These are phyloP conservation scores for Phylloporus rhodoxanthus DNA, from an alignment of 768 basidiomycete species.

Conservation along the genomic window DNA sequence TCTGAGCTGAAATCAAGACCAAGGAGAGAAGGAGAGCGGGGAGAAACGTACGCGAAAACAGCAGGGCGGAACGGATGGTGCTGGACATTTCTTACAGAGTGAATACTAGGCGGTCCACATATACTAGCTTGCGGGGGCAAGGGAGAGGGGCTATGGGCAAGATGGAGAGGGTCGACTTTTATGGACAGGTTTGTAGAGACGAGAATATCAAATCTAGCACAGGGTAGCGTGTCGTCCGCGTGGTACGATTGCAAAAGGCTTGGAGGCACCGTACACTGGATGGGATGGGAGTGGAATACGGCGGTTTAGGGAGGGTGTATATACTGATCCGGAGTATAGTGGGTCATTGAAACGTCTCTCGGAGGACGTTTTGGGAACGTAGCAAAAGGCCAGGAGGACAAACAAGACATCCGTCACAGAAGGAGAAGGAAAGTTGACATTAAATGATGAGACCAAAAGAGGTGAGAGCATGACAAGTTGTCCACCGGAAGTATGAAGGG, in stretches of 20 bases:
- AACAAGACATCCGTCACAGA: constrained; percentile 29
- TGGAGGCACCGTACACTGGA: constrained; percentile 16
- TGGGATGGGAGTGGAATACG: constrained; percentile 15
- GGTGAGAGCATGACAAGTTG: constrained; percentile 18
- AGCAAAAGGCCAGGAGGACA: constrained; percentile 21
- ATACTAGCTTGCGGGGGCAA: constrained; percentile 21
- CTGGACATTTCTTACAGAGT: constrained; percentile 14
- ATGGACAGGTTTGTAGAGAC: constrained; percentile 12
- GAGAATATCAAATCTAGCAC: constrained; percentile 31
- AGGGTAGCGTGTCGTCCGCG: constrained; percentile 29
- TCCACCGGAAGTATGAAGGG: constrained; percentile 24
- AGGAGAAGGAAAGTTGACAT: constrained; percentile 25
- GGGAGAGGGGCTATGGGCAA: constrained; percentile 31
- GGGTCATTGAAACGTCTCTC: constrained; percentile 24
- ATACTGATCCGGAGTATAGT: constrained; percentile 26
- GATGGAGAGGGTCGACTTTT: constrained; percentile 22
- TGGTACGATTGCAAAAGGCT: constrained; percentile 16
- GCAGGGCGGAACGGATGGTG: constrained; percentile 14
- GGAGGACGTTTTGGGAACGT: constrained; percentile 25
- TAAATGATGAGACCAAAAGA: constrained; percentile 29
- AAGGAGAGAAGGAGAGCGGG: background rate
- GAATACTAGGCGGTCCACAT: constrained; percentile 13
- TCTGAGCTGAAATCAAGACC: constrained; percentile 10
- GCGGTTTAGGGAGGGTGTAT: constrained; percentile 19
- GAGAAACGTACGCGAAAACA: constrained; percentile 22